Percentiles rank a stretch among this genome's conserved stretches.
These are phyloP conservation scores for Podila minutissima DNA, from an alignment of 192 early-diverging fungal genomes.

Conservation along the genomic window DNA sequence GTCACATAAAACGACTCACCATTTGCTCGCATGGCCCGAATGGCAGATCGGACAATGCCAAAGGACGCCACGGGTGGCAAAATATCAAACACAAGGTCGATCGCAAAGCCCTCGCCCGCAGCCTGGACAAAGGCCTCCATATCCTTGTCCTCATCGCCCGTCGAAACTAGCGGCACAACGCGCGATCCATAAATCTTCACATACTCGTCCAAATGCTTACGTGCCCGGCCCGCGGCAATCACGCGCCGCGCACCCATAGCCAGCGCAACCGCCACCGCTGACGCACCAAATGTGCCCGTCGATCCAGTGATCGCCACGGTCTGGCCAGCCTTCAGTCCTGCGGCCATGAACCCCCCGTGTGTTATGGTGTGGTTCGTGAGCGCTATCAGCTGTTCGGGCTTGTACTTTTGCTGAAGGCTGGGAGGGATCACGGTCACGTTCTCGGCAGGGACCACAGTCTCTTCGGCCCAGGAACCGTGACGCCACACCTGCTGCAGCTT, in stretches of 20 bases:
- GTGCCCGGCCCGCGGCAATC: conserved; percentile 23
- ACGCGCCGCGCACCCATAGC: conserved; percentile 47
- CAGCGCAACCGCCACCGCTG: conserved; percentile 29
- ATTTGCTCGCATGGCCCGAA: conserved; percentile 23
- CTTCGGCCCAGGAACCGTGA: conserved; percentile 43
- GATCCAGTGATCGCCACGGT: conserved; percentile 38
- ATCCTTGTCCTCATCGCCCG: conserved; percentile 25
- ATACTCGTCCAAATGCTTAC: conserved; percentile 11
- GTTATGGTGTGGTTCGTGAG: conserved; percentile 24
- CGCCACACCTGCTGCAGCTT: conserved; percentile 28
- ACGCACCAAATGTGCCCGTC: conserved; percentile 44
- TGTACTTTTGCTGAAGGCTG: conserved; percentile 13
- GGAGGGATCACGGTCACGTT: conserved; percentile 36
- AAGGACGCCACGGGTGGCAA: conserved; percentile 24
- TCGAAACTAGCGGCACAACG: conserved; percentile 29
- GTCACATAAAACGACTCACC: not conserved
- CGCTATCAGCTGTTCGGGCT: conserved; percentile 5
- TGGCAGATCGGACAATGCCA: conserved; percentile 13
- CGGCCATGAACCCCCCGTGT: conserved; percentile 33
- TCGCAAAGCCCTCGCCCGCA: conserved; percentile 29
- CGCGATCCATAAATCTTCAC: conserved; percentile 19
- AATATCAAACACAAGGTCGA: conserved; percentile 42
- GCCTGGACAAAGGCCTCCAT: conserved; percentile 15
- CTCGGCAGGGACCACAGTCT: conserved; percentile 35
- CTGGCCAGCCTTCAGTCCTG: conserved; percentile 34